These are phyloP conservation scores for Penicillium silybi DNA, from an alignment of 495 filamentous ascomycete species.

Conservation along the genomic window DNA sequence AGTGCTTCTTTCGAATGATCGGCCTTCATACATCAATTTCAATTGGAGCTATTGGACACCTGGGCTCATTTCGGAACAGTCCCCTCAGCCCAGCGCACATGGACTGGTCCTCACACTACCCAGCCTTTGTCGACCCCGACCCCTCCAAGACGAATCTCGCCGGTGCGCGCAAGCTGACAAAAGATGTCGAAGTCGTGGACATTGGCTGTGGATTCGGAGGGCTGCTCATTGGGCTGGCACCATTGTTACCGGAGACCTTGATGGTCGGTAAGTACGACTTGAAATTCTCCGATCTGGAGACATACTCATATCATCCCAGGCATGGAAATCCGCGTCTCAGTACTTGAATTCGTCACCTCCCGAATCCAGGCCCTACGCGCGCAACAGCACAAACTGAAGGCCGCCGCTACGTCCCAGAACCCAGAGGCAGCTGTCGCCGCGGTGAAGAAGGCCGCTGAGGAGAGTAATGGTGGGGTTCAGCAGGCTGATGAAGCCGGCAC, in stretches of 20 bases:
- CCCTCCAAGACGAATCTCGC: slow-evolving; percentile 28
- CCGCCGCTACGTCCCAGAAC: slow-evolving; percentile 8
- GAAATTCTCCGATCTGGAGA: background rate
- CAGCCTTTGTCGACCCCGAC: slow-evolving; percentile 55
- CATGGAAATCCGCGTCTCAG: slow-evolving; percentile 86
- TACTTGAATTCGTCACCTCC: slow-evolving; percentile 83
- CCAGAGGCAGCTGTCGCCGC: background rate
- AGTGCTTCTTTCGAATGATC: slow-evolving; percentile 18
- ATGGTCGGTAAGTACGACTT: slow-evolving; percentile 61
- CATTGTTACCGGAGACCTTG: slow-evolving; percentile 73
- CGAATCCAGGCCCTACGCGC: slow-evolving; percentile 75
- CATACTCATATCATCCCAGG: slow-evolving; percentile 31
- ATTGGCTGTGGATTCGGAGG: slow-evolving; percentile 97
- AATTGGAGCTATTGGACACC: background rate
- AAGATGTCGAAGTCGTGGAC: slow-evolving; percentile 87
- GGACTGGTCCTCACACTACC: slow-evolving; percentile 87
- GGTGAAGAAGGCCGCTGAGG: background rate
- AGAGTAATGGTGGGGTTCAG: slow-evolving; percentile 17
- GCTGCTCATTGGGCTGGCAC: slow-evolving; percentile 79
- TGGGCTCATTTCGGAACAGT: slow-evolving; percentile 43
- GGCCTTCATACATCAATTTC: too few species aligned
- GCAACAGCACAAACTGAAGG: slow-evolving; percentile 53
- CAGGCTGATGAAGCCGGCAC: slow-evolving; percentile 25
- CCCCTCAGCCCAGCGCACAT: slow-evolving; percentile 77
- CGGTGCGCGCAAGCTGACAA: slow-evolving; percentile 46